Conservation (phyloP, 768 basidiomycete species). For the Ramaria sp. region DNA sequence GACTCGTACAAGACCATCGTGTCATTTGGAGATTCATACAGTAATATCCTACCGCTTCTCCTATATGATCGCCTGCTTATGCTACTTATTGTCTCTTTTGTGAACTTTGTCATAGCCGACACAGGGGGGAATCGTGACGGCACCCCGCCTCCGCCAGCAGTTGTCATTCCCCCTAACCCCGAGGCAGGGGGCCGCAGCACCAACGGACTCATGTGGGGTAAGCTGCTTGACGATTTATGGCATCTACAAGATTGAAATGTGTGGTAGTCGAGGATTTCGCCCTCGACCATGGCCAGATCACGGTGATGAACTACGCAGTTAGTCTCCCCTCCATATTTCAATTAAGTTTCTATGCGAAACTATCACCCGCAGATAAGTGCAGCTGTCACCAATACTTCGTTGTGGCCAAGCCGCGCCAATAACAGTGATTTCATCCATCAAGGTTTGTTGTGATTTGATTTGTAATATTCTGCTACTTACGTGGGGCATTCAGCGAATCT, state of each 20-base stretch:
- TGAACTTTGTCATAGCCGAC: neutral
- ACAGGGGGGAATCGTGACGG: constrained; percentile 37
- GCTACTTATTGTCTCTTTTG: neutral
- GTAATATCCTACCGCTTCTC: neutral
- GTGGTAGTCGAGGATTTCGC: neutral
- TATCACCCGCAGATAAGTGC: constrained; percentile 19
- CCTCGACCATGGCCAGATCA: neutral
- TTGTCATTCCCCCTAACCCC: constrained; percentile 32
- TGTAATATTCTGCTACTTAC: neutral
- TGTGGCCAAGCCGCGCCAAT: constrained; percentile 42
- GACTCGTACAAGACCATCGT: constrained; percentile 34
- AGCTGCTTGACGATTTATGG: neutral
- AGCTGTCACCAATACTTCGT: constrained; percentile 34
- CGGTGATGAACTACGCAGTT: constrained; percentile 36
- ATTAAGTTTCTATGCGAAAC: neutral
- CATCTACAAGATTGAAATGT: neutral
- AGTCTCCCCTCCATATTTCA: constrained; percentile 7
- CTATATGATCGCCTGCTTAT: neutral
- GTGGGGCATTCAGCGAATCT: constrained; percentile 22
- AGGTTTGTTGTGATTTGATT: constrained; percentile 20
- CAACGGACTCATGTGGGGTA: constrained; percentile 40
- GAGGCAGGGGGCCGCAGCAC: constrained; percentile 40
- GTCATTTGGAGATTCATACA: constrained; percentile 35
- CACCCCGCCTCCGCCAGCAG: constrained; percentile 28
- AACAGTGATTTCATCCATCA: constrained; percentile 40